Percentiles rank a stretch among this genome's conserved stretches.
phyloP scores from a whole-genome alignment of 768 basidiomycete genomes.

The Mycena kentingensis region DNA sequence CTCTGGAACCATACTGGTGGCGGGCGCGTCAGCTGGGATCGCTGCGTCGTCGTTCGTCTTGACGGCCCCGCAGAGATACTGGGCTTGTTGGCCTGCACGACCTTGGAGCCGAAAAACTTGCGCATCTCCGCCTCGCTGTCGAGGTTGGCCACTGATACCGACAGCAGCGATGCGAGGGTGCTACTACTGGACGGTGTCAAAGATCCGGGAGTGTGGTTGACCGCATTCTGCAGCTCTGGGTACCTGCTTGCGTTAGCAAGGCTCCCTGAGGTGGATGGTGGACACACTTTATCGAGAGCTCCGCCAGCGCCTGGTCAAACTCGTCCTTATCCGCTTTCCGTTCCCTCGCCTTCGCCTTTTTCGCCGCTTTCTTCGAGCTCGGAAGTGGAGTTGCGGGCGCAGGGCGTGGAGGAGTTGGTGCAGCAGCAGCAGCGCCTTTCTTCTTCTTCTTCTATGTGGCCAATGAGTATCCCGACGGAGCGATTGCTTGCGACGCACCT shows the following conservation, averaged over 20 bases:
- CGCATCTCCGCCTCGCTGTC: slow-evolving; percentile 90
- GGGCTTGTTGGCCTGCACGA: slow-evolving; percentile 66
- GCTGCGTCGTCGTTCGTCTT: slow-evolving; percentile 45
- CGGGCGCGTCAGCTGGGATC: slow-evolving; percentile 79
- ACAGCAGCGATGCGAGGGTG: slow-evolving; percentile 58
- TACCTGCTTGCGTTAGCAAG: slow-evolving; percentile 38
- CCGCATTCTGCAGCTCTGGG: slow-evolving; percentile 50
- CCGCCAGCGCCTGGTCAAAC: slow-evolving; percentile 80
- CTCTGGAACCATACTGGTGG: slow-evolving; percentile 75
- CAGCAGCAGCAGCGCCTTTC: slow-evolving; percentile 30
- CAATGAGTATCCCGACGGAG: background rate
- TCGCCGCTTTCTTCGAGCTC: slow-evolving; percentile 59
- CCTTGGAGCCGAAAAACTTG: slow-evolving; percentile 91
- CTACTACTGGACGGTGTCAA: slow-evolving; percentile 29
- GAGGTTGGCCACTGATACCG: slow-evolving; percentile 79
- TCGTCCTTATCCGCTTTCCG: slow-evolving; percentile 74
- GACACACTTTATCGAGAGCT: slow-evolving; percentile 79
- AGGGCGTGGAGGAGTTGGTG: slow-evolving; percentile 8
- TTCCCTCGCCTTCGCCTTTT: slow-evolving; percentile 66
- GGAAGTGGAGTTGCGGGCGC: slow-evolving; percentile 25
- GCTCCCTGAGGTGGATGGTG: background rate
- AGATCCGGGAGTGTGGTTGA: slow-evolving; percentile 26
- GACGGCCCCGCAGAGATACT: slow-evolving; percentile 35
- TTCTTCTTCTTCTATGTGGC: slow-evolving; percentile 45
- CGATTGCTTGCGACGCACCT: slow-evolving; percentile 33